Evolutionary conservation across 345 rosid species (phyloP).

Genomic region (Eucalyptus dawsonii): DNA sequence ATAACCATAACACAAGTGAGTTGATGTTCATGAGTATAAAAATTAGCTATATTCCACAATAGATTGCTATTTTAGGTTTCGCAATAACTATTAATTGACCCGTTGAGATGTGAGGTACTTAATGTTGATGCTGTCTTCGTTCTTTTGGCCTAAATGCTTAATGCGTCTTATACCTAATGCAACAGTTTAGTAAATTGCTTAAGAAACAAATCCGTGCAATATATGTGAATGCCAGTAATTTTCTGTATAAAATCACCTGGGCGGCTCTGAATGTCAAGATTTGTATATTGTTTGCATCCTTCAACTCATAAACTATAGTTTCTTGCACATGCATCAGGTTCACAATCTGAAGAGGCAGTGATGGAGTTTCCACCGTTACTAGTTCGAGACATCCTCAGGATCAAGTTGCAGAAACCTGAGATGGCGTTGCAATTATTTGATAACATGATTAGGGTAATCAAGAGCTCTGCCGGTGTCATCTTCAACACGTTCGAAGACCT

Average conservation of each 20-base stretch:
- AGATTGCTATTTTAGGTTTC: not conserved
- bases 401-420: not conserved
- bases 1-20: not conserved
- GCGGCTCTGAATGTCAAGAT: not conserved
- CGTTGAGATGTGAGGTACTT: not conserved
- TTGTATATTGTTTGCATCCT: not conserved
- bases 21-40: not conserved
- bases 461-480: conserved; percentile 12
- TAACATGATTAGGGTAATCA: conserved; percentile 8
- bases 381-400: not conserved
- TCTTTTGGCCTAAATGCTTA: not conserved
- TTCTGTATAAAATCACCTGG: not conserved
- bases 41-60: not conserved
- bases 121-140: not conserved
- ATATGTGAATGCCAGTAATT: not conserved
- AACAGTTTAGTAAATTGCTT: not conserved
- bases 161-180: not conserved
- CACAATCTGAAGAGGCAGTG: conserved; percentile 16
- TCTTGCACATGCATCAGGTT: conserved; percentile 2
- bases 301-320: not conserved
- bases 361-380: conserved; percentile 19
- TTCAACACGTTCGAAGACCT: conserved; percentile 12
- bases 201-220: not conserved
- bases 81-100: not conserved
- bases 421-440: not conserved